A percentile compares a stretch with the other conserved stretches of the same genome.
phyloP scores from a whole-genome alignment of 2,329 filamentous ascomycete genomes.

The Xylariaceae sp. region DNA sequence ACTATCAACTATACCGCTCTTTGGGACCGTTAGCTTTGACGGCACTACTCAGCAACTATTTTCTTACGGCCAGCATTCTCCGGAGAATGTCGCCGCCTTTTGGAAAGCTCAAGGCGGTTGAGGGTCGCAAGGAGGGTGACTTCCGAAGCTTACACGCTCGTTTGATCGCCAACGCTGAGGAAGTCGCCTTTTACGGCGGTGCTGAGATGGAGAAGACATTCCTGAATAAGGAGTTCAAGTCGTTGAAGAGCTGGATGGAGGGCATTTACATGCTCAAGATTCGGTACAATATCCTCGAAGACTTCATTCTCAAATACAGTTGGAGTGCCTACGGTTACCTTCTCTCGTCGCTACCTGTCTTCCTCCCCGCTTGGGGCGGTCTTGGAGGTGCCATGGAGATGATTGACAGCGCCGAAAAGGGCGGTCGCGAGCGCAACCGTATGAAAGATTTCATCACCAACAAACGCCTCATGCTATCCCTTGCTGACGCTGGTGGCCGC shows the following conservation, averaged over 20 bases:
- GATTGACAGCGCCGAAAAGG: constrained; percentile 44
- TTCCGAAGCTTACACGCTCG: constrained; percentile 89
- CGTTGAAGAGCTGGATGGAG: constrained; percentile 95
- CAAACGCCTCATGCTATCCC: constrained; percentile 94
- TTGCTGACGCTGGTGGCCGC: constrained; percentile 90
- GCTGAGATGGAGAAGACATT: constrained; percentile 93
- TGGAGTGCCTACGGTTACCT: constrained; percentile 98
- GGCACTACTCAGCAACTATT: constrained; percentile 87
- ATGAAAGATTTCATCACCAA: constrained; percentile 99
- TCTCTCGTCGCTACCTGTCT: constrained; percentile 86
- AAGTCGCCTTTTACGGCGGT: constrained; percentile 95
- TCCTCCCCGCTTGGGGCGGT: constrained; percentile 91
- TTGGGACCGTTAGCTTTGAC: constrained; percentile 83
- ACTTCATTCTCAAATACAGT: constrained; percentile 96
- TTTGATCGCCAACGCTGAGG: constrained; percentile 93
- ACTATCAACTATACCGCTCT: constrained; percentile 91
- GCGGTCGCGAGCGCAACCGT: constrained; percentile 70
- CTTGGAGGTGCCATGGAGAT: constrained; percentile 70
- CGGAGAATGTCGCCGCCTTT: constrained; percentile 89
- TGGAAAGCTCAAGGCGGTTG: constrained; percentile 92
- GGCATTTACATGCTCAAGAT: constrained; percentile 97
- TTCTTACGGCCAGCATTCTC: constrained; percentile 86
- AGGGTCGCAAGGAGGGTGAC: constrained; percentile 91
- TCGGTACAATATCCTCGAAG: constrained; percentile 96
- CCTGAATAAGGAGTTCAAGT: constrained; percentile 86